These are phyloP conservation scores for Daphne laureola DNA, from an alignment of 441 rosid genomes.

Conservation along the genomic window DNA sequence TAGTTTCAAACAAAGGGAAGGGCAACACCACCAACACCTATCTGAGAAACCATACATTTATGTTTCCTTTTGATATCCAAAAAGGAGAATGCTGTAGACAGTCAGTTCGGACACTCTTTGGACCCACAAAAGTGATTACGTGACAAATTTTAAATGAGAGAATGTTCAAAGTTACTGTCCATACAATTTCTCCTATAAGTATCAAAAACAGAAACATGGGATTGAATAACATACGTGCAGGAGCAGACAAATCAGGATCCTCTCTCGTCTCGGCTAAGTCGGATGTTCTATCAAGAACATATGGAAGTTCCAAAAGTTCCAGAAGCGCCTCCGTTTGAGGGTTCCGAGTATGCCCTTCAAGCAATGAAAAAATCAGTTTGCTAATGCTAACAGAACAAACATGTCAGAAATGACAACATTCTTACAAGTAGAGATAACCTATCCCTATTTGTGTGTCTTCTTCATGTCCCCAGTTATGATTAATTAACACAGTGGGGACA, in stretches of 20 bases:
- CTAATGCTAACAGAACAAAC: neutral
- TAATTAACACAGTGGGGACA: too few relatives aligned
- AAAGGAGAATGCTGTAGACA: too few relatives aligned
- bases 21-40: neutral
- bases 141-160: too few relatives aligned
- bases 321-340: constrained; percentile 71
- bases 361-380: neutral
- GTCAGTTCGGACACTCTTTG: too few relatives aligned
- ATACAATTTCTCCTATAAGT: too few relatives aligned
- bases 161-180: too few relatives aligned
- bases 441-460: too few relatives aligned
- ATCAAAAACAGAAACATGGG: neutral
- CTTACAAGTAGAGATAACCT: too few relatives aligned
- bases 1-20: neutral
- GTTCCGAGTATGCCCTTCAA: constrained; percentile 49
- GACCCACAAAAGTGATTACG: too few relatives aligned
- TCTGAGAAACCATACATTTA: neutral
- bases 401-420: neutral
- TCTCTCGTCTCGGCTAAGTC: constrained; percentile 30
- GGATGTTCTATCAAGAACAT: constrained; percentile 54
- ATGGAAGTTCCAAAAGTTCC: constrained; percentile 73
- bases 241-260: constrained; percentile 25
- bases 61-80: neutral
- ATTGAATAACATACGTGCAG: constrained; percentile 29
- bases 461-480: too few relatives aligned